Percentiles rank a stretch among this genome's conserved stretches.
phyloP scores from a whole-genome alignment of 2,329 filamentous ascomycete genomes.

The Rutstroemia sp. region DNA sequence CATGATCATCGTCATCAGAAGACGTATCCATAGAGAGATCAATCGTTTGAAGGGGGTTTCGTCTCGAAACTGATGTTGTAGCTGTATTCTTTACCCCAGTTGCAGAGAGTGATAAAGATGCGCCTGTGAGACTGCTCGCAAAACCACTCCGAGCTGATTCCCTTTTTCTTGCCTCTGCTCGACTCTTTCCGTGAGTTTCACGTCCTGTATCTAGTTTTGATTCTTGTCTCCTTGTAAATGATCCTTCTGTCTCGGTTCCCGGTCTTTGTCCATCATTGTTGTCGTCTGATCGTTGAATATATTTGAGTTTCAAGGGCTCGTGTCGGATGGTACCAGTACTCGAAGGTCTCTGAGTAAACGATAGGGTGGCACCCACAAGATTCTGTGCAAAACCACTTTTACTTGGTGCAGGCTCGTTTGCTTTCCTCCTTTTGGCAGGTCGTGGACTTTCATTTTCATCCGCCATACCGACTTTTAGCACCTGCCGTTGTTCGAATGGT shows the following conservation, averaged over 20 bases:
- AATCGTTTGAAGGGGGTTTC: neutral
- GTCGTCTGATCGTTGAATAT: constrained; percentile 11
- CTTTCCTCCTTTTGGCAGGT: constrained; percentile 36
- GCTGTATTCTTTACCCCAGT: neutral
- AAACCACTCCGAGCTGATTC: constrained; percentile 19
- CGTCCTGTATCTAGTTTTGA: neutral
- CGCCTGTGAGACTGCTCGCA: constrained; percentile 25
- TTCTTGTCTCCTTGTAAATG: neutral
- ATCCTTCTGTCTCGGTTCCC: neutral
- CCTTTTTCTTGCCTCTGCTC: constrained; percentile 11
- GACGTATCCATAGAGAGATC: neutral
- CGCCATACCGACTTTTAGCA: constrained; percentile 15
- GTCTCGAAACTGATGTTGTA: neutral
- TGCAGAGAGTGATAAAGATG: constrained; percentile 18
- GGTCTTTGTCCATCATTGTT: constrained; percentile 3
- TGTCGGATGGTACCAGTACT: constrained; percentile 22
- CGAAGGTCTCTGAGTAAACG: constrained; percentile 27
- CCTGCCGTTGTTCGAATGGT: constrained; percentile 54
- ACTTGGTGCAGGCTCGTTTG: constrained; percentile 33
- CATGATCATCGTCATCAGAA: neutral
- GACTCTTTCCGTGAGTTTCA: neutral
- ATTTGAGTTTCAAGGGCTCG: constrained; percentile 16
- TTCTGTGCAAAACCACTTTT: constrained; percentile 44
- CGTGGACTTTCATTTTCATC: constrained; percentile 23
- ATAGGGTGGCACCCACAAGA: constrained; percentile 41